phyloP scores from a whole-genome alignment of 23 red algal genomes.

The Chondrus crispus region DNA sequence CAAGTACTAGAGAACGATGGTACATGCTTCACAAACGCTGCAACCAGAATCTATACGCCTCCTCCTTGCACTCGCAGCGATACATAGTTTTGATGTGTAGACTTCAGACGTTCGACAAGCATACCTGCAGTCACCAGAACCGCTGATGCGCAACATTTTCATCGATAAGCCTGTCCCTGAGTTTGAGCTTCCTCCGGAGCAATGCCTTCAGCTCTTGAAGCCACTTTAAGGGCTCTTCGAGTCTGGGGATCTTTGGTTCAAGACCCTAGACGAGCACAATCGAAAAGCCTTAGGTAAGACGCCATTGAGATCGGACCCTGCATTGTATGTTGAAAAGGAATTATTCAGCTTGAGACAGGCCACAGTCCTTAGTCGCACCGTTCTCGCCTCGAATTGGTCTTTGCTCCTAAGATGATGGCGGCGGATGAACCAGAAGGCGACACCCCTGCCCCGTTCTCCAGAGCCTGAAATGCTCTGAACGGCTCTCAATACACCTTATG shows the following conservation, averaged over 20 bases:
- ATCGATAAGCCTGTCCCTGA: not conserved
- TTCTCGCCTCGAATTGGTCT: too few relatives aligned
- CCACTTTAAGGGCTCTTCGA: not conserved
- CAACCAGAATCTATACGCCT: not conserved
- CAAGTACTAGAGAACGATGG: not conserved
- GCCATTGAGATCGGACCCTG: not conserved
- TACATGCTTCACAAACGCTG: not conserved
- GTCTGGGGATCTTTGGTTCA: not conserved
- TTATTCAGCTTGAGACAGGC: too few relatives aligned
- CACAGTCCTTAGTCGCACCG: too few relatives aligned
- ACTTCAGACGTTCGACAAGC: not conserved
- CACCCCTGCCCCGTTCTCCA: too few relatives aligned
- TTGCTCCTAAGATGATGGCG: too few relatives aligned
- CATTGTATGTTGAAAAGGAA: too few relatives aligned
- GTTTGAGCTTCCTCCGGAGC: not conserved
- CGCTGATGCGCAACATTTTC: not conserved
- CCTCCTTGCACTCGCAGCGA: not conserved
- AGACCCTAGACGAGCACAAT: not conserved
- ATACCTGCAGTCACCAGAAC: not conserved
- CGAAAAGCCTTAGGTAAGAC: not conserved
- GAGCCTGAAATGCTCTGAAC: too few relatives aligned
- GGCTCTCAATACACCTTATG: too few relatives aligned
- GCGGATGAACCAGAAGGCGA: too few relatives aligned
- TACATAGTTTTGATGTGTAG: not conserved
- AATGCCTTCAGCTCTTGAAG: not conserved